Evolutionary conservation across 139 green algal species (phyloP).

Genomic region (Chlorella sorokiniana): DNA sequence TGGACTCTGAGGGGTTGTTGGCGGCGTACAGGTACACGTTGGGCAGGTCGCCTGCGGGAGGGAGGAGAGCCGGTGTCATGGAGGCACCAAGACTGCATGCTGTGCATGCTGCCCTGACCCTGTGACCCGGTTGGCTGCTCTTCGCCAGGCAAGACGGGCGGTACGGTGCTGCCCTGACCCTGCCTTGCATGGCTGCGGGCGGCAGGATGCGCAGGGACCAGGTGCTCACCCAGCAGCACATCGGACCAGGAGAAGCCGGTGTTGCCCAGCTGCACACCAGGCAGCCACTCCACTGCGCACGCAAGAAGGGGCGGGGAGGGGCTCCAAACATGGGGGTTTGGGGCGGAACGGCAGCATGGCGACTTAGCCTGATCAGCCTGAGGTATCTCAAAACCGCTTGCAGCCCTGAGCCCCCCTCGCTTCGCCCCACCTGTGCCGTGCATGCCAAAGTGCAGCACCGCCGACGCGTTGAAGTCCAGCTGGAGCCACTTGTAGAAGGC

Average conservation of each 20-base stretch:
- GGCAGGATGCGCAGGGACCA: not conserved
- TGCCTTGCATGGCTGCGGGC: too few species aligned
- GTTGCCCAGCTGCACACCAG: slow-evolving; percentile 89
- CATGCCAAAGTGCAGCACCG: slow-evolving; percentile 97
- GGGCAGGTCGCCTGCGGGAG: slow-evolving; percentile 66
- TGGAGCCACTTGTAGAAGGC: slow-evolving; percentile 88
- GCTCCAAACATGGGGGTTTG: not conserved
- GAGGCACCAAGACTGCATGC: too few species aligned
- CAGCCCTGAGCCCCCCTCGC: slow-evolving; percentile 17
- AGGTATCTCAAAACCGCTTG: slow-evolving; percentile 6
- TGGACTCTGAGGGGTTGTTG: slow-evolving; percentile 95
- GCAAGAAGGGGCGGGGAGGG: not conserved
- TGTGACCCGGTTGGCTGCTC: too few species aligned
- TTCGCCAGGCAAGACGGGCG: too few species aligned
- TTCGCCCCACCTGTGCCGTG: slow-evolving; percentile 89
- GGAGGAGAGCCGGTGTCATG: not conserved
- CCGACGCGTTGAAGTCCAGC: slow-evolving; percentile 79
- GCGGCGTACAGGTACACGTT: slow-evolving; percentile 95
- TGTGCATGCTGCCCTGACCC: too few species aligned
- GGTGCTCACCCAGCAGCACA: slow-evolving; percentile 63
- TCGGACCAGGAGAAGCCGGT: slow-evolving; percentile 82
- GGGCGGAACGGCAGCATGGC: not conserved
- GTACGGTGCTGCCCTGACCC: too few species aligned
- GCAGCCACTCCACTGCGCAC: slow-evolving; percentile 90
- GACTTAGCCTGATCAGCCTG: not conserved